These are phyloP conservation scores for Oryza brachyantha DNA, from an alignment of 176 grass and related monocot genomes.

Conservation along the genomic window DNA sequence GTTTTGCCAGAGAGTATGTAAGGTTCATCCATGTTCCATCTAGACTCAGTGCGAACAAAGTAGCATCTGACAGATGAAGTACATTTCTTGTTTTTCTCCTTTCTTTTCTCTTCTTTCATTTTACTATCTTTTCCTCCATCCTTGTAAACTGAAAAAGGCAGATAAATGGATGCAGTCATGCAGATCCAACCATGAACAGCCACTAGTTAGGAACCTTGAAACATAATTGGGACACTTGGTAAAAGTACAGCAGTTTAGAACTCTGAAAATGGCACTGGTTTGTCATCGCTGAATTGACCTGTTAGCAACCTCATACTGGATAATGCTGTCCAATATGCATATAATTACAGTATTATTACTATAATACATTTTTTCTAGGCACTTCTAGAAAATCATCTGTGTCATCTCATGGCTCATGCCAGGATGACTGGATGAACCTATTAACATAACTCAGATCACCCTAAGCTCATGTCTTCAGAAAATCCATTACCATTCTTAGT, in stretches of 20 bases:
- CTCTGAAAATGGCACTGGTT: background rate
- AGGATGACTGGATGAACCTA: background rate
- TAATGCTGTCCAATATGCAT: background rate
- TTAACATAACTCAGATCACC: background rate
- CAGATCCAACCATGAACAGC: background rate
- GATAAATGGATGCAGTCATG: too few species aligned
- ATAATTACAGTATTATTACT: background rate
- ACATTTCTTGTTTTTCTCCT: slow-evolving; percentile 53
- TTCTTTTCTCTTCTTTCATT: slow-evolving; percentile 35
- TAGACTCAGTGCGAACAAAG: slow-evolving; percentile 71
- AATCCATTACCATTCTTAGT: background rate
- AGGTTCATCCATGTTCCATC: slow-evolving; percentile 47
- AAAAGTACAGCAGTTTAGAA: background rate
- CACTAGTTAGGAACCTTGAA: background rate
- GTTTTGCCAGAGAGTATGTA: slow-evolving; percentile 44
- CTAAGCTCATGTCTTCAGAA: background rate
- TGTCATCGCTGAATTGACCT: background rate
- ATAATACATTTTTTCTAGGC: background rate
- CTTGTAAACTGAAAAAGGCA: slow-evolving; percentile 56
- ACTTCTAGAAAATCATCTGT: background rate
- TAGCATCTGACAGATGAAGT: slow-evolving; percentile 63
- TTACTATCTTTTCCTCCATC: slow-evolving; percentile 80
- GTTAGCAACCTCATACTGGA: background rate
- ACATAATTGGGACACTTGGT: background rate
- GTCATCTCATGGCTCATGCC: background rate